A percentile compares a stretch with the other conserved stretches of the same genome.
Evolutionary conservation across 305 asterid genomes (phyloP).

Genomic region (Striga hermonthica): DNA sequence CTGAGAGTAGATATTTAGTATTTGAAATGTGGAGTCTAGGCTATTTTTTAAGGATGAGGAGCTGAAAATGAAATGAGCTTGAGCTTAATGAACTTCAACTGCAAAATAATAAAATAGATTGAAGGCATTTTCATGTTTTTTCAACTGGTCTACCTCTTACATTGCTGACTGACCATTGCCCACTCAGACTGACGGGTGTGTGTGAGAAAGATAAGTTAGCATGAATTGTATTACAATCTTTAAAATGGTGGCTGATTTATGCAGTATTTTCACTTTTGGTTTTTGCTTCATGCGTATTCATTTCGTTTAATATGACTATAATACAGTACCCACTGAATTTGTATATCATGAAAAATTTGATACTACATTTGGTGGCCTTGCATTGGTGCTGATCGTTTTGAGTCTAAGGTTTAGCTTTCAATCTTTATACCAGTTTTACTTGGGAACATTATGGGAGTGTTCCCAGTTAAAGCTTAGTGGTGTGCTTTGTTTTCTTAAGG

Average conservation of each 20-base stretch:
- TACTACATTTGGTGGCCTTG: not conserved
- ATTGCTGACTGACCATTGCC: slow-evolving; percentile 1
- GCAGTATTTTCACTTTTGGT: not conserved
- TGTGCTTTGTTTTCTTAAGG: not conserved
- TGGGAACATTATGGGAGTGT: not conserved
- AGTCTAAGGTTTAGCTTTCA: not conserved
- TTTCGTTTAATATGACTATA: not conserved
- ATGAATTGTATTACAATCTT: not conserved
- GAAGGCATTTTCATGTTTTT: not conserved
- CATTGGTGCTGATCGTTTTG: not conserved
- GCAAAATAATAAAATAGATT: not conserved
- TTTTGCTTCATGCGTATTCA: not conserved
- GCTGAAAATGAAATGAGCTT: not conserved
- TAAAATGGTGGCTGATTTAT: not conserved
- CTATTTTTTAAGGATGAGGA: not conserved
- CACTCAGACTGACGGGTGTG: not conserved
- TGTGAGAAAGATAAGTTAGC: not conserved
- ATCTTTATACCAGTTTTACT: not conserved
- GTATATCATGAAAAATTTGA: not conserved
- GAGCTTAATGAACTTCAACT: not conserved
- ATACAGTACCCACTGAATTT: not conserved
- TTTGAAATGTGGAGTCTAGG: not conserved
- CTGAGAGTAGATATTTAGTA: not conserved
- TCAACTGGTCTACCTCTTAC: not conserved
- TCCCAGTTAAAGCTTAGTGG: not conserved